Base-by-base conservation (phyloP, 192 early-diverging fungal genomes). In the Obelidium mucronatum region DNA sequence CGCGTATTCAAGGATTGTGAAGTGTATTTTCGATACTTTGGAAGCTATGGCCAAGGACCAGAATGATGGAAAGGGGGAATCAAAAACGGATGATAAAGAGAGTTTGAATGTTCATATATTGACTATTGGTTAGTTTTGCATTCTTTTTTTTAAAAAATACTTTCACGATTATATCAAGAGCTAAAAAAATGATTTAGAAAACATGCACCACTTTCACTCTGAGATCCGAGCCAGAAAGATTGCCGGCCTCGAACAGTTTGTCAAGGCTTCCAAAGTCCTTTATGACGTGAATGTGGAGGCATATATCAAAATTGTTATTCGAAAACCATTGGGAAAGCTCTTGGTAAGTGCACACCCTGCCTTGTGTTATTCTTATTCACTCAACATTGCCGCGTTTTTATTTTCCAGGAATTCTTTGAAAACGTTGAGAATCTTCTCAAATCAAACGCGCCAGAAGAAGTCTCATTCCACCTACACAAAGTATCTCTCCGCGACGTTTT, bases 181-280 rank as follows among this genome's bases (percentile, higher is more conserved):
- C 37, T 33, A 58, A 35, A 17, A 17, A 30, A 24, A 19, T 78
- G 6, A 75, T n/a, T n/a, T 82, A 90, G 97, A 97, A 80, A 99
- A 99, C 76, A 95, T 97, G 95, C 95, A 97, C 82, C 91, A 95
- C 67, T 94, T 97, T 74, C 89, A 94, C 60, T 87, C 89, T 1
- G 94, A 92, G 13, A 72, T 97, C 4, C 88, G 93, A 62, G 84
- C 88, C 1, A 90, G 91, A 71, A 93, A 93, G 76, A 84, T 95
- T 3, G 80, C 81, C 26, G 86, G 88, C 2, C 84, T 96, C 51
- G 93, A 96, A 40, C 83, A 82, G 30, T 94, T 89, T 78, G 87
- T 94, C 70, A 96, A 95, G 68, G 91, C 95, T 54, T 91, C 95
- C 5, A 94, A 95, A 80, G 75, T 79, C 13, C 81, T 90, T 3